phyloP scores from a whole-genome alignment of 345 rosid genomes.

The Arabidopsis suecica region DNA sequence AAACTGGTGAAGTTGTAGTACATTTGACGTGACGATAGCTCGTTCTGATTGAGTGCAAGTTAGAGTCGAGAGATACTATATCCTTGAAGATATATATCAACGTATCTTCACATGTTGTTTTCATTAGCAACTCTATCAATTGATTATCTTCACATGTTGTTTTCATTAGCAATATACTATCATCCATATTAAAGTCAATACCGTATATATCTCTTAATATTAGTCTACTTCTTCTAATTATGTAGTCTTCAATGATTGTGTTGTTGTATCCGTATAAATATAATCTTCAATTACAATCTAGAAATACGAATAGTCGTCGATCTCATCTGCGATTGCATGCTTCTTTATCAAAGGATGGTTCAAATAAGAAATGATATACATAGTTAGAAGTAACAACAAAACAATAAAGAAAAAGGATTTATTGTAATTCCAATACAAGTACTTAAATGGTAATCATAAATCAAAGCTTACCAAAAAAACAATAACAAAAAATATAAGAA shows the following conservation, averaged over 20 bases:
- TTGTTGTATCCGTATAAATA: not conserved
- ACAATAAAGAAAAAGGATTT: not conserved
- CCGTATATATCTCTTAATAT: not conserved
- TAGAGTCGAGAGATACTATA: conserved; percentile 21
- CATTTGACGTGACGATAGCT: conserved; percentile 8
- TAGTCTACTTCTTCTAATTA: not conserved
- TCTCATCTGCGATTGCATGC: not conserved
- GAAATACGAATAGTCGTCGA: not conserved
- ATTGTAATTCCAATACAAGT: conserved; percentile 7
- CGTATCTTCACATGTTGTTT: not conserved
- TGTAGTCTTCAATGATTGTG: not conserved
- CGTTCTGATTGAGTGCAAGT: conserved; percentile 34
- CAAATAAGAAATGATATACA: conserved; percentile 18
- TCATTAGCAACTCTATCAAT: conserved; percentile 5
- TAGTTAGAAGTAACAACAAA: not conserved
- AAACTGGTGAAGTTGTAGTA: not conserved
- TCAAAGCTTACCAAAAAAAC: conserved; percentile 20
- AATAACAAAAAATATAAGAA: conserved; percentile 1
- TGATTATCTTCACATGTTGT: too few relatives aligned
- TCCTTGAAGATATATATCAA: not conserved
- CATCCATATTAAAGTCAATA: conserved; percentile 28
- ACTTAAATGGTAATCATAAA: conserved; percentile 14
- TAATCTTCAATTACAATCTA: not conserved
- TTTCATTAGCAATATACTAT: too few relatives aligned
- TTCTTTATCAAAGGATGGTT: conserved; percentile 1